Evolutionary conservation across 78 protist species (phyloP), one percentile per base, ranked within the genome.

Genomic region (Diacronema lutheri): DNA sequence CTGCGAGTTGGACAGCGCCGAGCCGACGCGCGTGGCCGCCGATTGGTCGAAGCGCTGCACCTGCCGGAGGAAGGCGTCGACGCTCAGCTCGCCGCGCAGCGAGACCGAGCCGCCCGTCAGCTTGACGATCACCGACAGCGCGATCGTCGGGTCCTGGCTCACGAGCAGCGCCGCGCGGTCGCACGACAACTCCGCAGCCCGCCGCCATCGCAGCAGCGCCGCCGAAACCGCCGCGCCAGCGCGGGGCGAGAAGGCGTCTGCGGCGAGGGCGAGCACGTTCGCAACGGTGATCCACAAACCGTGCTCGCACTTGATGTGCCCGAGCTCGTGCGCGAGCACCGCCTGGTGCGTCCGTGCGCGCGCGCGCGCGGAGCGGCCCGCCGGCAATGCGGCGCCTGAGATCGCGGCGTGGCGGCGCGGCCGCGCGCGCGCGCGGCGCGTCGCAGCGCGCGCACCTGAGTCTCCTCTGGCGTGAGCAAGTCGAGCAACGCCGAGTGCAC

Each of bases 271-370:
- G 57, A 82, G n/a, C 50, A 82, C 4, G 76, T 65, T 82, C 26
- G 86, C 86, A 1, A 41, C 56, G 1, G 86, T 65, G 69, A 79
- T 79, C 41, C 38, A 56, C 29, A 60, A 20, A 7, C 77, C 74
- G 33, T 82, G 86, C 77, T 82, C 86, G 56, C 86, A 82, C 25
- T 65, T 65, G 50, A 82, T 58, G 56, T 82, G 86, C 29, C 86
- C 86, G 40, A 64, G 77, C 77, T 82, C 86, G 31, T 82, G 86
- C 37, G 86, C 86, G 26, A 81, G 25, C 26, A 81, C 86, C 20
- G 86, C 86, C 68, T 31, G n/a, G n/a, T n/a, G n/a, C n/a, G n/a
- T n/a, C n/a, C n/a, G n/a, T n/a, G n/a, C n/a, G n/a, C n/a, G n/a
- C n/a, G n/a, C n/a, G n/a, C n/a, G n/a, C n/a, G n/a, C n/a, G n/a